These are phyloP conservation scores for Psophocarpus tetragonolobus DNA, from an alignment of 306 rosid species.

Conservation along the genomic window DNA sequence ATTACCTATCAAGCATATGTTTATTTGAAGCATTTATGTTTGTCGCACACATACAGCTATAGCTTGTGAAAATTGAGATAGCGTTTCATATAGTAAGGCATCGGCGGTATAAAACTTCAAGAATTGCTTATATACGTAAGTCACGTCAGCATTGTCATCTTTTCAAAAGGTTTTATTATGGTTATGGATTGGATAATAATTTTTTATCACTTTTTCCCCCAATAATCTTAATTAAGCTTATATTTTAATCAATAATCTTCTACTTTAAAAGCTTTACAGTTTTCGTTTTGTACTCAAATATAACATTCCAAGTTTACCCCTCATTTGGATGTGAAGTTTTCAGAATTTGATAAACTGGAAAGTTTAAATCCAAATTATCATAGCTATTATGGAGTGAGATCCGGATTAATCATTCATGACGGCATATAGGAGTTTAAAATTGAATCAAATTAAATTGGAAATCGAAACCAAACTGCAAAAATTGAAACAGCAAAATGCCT, in stretches of 20 bases:
- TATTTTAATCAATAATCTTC: background rate
- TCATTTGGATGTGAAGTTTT: too few species aligned
- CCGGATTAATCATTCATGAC: too few species aligned
- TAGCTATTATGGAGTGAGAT: too few species aligned
- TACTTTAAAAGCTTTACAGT: background rate
- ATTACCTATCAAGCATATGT: constrained; percentile 20
- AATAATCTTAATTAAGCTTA: background rate
- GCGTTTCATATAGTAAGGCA: background rate
- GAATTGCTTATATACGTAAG: background rate
- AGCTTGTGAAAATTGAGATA: background rate
- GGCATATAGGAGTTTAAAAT: too few species aligned
- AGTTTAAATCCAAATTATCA: too few species aligned
- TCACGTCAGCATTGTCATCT: background rate
- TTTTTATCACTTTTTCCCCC: background rate
- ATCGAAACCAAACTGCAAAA: too few species aligned
- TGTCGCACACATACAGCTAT: constrained; percentile 12
- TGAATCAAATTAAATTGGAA: too few species aligned
- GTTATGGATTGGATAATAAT: background rate
- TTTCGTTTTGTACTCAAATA: background rate
- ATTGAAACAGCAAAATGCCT: too few species aligned
- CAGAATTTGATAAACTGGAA: too few species aligned
- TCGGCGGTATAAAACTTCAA: background rate
- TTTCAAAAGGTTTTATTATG: background rate
- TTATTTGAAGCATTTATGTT: constrained; percentile 2
- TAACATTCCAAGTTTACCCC: too few species aligned